Evolutionary conservation across 257 asterid species (phyloP).

Genomic region (Solanum gracilifrons): DNA sequence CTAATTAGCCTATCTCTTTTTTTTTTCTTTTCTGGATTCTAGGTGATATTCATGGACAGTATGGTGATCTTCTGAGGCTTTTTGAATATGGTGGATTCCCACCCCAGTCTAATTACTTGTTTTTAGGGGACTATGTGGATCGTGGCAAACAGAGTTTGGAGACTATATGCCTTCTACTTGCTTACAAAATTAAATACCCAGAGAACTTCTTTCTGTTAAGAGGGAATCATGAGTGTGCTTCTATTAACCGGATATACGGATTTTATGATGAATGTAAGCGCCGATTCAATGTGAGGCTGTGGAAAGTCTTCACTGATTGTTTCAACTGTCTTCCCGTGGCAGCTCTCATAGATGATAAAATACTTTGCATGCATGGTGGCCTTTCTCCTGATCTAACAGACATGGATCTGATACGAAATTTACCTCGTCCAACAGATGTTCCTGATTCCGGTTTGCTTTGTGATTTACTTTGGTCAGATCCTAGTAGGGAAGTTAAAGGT

Average conservation of each 20-base stretch:
- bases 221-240: slow-evolving; percentile 31
- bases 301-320: slow-evolving; percentile 28
- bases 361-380: slow-evolving; percentile 28
- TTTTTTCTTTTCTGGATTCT: background rate
- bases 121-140: slow-evolving; percentile 29
- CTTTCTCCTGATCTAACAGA: slow-evolving; percentile 27
- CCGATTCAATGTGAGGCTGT: slow-evolving; percentile 20
- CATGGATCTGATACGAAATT: slow-evolving; percentile 20
- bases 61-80: slow-evolving; percentile 25
- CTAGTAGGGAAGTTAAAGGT: slow-evolving; percentile 23
- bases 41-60: slow-evolving; percentile 35
- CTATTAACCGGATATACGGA: slow-evolving; percentile 26
- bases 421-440: slow-evolving; percentile 26
- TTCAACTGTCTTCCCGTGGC: slow-evolving; percentile 29
- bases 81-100: slow-evolving; percentile 32
- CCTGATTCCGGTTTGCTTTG: slow-evolving; percentile 29
- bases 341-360: slow-evolving; percentile 25
- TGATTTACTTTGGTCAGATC: slow-evolving; percentile 28
- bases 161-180: slow-evolving; percentile 29
- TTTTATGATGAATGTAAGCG: slow-evolving; percentile 28
- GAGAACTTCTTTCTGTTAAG: slow-evolving; percentile 22
- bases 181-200: slow-evolving; percentile 25
- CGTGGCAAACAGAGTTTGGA: slow-evolving; percentile 31
- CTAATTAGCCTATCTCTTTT: background rate
- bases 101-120: slow-evolving; percentile 25